phyloP scores from a whole-genome alignment of 2,329 filamentous ascomycete species.

The Basipetospora sp. region DNA sequence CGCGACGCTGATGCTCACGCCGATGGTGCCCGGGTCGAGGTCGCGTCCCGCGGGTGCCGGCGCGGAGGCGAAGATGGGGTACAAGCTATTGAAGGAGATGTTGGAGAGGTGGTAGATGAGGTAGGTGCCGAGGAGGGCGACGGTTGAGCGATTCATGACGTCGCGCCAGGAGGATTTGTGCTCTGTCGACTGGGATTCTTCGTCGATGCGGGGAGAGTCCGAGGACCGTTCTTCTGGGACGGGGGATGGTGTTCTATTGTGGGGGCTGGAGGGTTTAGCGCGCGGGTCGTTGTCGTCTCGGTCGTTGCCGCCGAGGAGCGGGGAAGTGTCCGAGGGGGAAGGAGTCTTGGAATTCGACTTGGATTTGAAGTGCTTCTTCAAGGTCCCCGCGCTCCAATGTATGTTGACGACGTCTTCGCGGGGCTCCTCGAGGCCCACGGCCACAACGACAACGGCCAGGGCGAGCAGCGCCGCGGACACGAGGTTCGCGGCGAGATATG shows the following conservation, averaged over 20 bases:
- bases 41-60: conserved; percentile 60
- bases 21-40: conserved; percentile 66
- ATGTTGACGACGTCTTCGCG: background rate
- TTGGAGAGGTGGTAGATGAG: conserved; percentile 89
- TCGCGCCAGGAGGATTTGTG: conserved; percentile 25
- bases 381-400: background rate
- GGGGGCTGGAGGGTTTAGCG: no score
- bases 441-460: conserved; percentile 56
- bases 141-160: conserved; percentile 64
- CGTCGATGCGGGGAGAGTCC: background rate
- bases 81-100: conserved; percentile 87
- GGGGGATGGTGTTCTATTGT: no score
- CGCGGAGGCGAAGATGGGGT: conserved; percentile 78
- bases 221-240: background rate
- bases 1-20: conserved; percentile 69
- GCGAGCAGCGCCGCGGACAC: conserved; percentile 58
- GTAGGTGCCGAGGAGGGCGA: conserved; percentile 71
- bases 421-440: conserved; percentile 78
- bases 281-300: no score
- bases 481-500: conserved; percentile 75
- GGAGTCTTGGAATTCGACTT: no score
- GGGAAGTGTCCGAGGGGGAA: no score
- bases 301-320: no score
- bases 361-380: background rate
- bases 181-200: no score